Evolutionary conservation across 1,284 basidiomycete species (phyloP), one percentile per base, ranked within the genome.

Genomic region (Leccinum angustisporum): DNA sequence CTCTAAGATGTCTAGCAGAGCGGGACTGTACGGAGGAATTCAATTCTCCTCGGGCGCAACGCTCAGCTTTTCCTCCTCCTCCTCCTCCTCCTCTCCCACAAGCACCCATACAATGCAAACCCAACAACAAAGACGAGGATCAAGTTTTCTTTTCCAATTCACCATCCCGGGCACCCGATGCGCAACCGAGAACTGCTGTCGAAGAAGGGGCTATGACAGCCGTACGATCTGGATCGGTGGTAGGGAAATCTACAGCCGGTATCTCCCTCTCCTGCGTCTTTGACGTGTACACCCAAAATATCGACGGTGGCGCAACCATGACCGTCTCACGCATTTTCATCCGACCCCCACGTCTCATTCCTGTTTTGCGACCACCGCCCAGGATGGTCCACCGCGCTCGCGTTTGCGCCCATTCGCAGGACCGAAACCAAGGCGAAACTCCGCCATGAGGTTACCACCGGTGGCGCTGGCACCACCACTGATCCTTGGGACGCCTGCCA

Each of bases 361-460:
- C 61, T 58, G 48, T 48, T 54, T 54, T 56, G 60, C 61, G 64
- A 63, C 65, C 64, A 50, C 21, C 21, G 60, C 31, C 65, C 71
- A 91, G 89, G 85, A 76, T 93, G 91, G 91, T 93, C 91, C 68
- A 88, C 91, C 64, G 84, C 90, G n/a, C 87, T 93, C 65, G 91
- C 90, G 27, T 93, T 93, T 68, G 91, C 91, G 16, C 91, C 91
- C 53, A 30, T 91, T 54, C 84, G 90, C 58, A 81, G 87, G 65
- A 79, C 77, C 64, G 74, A 76, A 43, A 78, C 78, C 66, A 92
- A 90, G 70, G 63, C 80, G 46, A 90, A 89, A 70, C 70, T 62
- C 77, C 1, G 75, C 76, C 1, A 69, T 80, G 0, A 79, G 89
- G 21, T 76, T 90, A 1, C 87, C 89, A 14, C 81, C 82, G 0